Evolutionary conservation across 1,139 yeast genomes (phyloP), one percentile per base, ranked within the genome.

Genomic region (Yamadazyma friedrichii): DNA sequence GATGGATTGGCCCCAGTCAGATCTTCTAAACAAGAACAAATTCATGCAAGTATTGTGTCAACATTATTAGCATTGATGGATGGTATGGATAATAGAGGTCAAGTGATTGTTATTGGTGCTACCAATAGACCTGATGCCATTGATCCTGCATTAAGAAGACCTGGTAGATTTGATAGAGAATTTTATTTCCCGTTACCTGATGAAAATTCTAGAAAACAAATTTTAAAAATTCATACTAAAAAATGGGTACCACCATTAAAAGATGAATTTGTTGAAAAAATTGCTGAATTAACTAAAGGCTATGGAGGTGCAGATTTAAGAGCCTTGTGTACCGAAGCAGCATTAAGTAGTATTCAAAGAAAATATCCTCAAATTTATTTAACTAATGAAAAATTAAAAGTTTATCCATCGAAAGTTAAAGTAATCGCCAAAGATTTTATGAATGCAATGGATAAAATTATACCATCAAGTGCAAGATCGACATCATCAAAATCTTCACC

Each of bases 1-100:
- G 99, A 93, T 64, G 99, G 98, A 38, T 72, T 94, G 51, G 98
- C 98, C 0, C 98, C 98, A 0, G 98, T 94, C 2, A 77, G 99
- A 60, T 88, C 96, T 1, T 88, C 96, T 0, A 93, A 91, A 51
- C 98, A 93, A 63, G 98, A 93, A 60, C 98, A 93, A 60, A 93
- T 93, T 44, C 98, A 94, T 64, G 98, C 99, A 1, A 87, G 96
- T 51, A 93, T 93, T 49, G 98, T 93, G 3, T 88, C 97, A 1
- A 93, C 98, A 0, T 67, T 93, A 52, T 75, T 93, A 49, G 98
- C 98, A 0, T 67, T 93, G 40, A 93, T 94, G 98, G 99, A 94
- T 62, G 99, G 99, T 56, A 94, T 94, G 98, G 98, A 93, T 59
- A 88, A 88, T 51, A 65, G 84, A 55, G 98, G 98, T 5, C 98